These are phyloP conservation scores for Aspergillus sp. DNA, from an alignment of 2,329 filamentous ascomycete species.

Conservation along the genomic window DNA sequence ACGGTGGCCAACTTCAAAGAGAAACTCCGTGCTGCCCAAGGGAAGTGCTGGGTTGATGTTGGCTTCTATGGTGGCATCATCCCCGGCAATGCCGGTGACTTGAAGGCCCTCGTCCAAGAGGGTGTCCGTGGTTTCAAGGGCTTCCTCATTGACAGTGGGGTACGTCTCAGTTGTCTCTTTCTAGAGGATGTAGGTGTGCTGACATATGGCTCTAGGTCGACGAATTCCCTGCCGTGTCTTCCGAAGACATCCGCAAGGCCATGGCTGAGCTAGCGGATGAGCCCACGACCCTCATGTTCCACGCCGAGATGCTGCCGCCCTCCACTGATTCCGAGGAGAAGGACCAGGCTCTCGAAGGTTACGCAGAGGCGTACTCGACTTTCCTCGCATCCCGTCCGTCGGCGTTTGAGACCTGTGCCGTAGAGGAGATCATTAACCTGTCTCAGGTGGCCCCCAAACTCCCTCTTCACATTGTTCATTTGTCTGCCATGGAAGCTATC, in stretches of 20 bases:
- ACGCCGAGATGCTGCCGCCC: conserved; percentile 96
- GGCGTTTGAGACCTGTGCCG: conserved; percentile 85
- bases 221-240: conserved; percentile 90
- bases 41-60: conserved; percentile 98
- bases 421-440: conserved; percentile 81
- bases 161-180: conserved; percentile 51
- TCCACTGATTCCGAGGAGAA: conserved; percentile 73
- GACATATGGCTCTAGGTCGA: conserved; percentile 64
- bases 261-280: conserved; percentile 78
- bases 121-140: conserved; percentile 97
- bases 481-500: conserved; percentile 86
- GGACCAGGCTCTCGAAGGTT: conserved; percentile 69
- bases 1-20: conserved; percentile 78
- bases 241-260: conserved; percentile 73
- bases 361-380: conserved; percentile 77
- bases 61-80: conserved; percentile 96
- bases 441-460: conserved; percentile 78
- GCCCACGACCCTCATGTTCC: conserved; percentile 95
- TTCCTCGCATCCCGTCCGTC: conserved; percentile 90
- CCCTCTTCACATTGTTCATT: conserved; percentile 88
- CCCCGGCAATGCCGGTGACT: conserved; percentile 79
- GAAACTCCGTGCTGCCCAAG: conserved; percentile 80
- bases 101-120: conserved; percentile 76
- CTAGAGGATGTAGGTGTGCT: conserved; percentile 13
- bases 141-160: conserved; percentile 94